Conservation (phyloP, 129 eudicot species). For the Chrysanthemum lavandulifolium region DNA sequence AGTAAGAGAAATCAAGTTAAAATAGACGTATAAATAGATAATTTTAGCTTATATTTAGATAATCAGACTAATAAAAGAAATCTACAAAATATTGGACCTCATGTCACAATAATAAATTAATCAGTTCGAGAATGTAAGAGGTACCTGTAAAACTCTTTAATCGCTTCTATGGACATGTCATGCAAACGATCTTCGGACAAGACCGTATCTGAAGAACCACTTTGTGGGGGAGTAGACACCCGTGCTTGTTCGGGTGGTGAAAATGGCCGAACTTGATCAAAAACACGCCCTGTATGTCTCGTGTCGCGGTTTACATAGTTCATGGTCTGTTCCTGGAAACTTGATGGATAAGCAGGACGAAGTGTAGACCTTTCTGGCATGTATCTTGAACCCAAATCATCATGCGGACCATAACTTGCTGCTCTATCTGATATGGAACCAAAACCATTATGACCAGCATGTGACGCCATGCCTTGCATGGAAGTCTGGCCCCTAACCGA, state of each 20-base stretch:
- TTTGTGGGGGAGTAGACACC: slow-evolving; percentile 32
- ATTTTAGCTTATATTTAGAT: too few relatives aligned
- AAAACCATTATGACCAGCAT: slow-evolving; percentile 55
- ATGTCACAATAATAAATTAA: background rate
- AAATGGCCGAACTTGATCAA: slow-evolving; percentile 49
- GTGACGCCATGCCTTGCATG: slow-evolving; percentile 27
- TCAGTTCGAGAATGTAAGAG: background rate
- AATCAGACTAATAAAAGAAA: too few relatives aligned
- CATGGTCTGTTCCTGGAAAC: slow-evolving; percentile 34
- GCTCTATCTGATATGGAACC: slow-evolving; percentile 50
- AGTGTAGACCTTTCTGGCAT: slow-evolving; percentile 44
- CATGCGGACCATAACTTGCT: slow-evolving; percentile 52
- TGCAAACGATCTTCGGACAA: slow-evolving; percentile 71
- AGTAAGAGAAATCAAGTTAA: background rate
- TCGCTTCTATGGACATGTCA: slow-evolving; percentile 64
- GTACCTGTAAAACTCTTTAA: slow-evolving; percentile 90
- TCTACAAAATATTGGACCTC: too few relatives aligned
- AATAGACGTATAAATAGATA: background rate
- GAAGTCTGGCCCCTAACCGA: slow-evolving; percentile 73
- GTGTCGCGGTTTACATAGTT: slow-evolving; percentile 37
- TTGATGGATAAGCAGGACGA: slow-evolving; percentile 41
- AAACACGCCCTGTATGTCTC: slow-evolving; percentile 40
- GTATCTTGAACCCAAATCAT: slow-evolving; percentile 52
- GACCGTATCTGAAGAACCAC: slow-evolving; percentile 48
- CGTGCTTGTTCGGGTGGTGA: slow-evolving; percentile 41